A percentile compares a stretch with the other conserved stretches of the same genome.
These are phyloP conservation scores for Aureobasidium sp. DNA, from an alignment of 2,329 filamentous ascomycete species.

Conservation along the genomic window DNA sequence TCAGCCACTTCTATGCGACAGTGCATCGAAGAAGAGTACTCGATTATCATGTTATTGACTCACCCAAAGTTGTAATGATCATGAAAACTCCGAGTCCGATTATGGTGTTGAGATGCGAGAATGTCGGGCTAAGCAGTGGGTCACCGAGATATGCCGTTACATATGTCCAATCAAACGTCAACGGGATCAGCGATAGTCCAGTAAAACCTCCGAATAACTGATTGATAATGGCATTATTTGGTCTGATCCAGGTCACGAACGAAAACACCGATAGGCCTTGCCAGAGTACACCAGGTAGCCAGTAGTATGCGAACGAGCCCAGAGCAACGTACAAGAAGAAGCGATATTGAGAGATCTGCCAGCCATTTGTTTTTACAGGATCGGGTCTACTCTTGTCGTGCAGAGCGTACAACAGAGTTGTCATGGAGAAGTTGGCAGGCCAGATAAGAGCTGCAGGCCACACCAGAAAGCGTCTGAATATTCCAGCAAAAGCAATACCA, in stretches of 20 bases:
- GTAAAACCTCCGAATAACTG: conserved; percentile 81
- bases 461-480: conserved; percentile 73
- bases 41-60: background rate
- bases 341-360: conserved; percentile 72
- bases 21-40: background rate
- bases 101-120: conserved; percentile 2
- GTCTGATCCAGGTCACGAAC: conserved; percentile 80
- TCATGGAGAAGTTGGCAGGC: conserved; percentile 80
- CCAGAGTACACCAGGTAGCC: conserved; percentile 73
- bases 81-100: background rate
- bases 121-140: background rate
- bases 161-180: background rate
- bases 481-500: conserved; percentile 76
- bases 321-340: conserved; percentile 67
- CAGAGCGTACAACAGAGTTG: conserved; percentile 67
- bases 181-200: conserved; percentile 61
- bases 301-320: conserved; percentile 68
- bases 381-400: background rate
- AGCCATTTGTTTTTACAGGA: conserved; percentile 47
- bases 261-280: conserved; percentile 83
- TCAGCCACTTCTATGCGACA: background rate
- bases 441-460: conserved; percentile 84
- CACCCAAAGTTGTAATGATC: conserved; percentile 5
- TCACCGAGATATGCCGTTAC: background rate
- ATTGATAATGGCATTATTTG: conserved; percentile 71